Base-by-base conservation (phyloP, 192 early-diverging fungal genomes). In the Mortierella alpina region DNA sequence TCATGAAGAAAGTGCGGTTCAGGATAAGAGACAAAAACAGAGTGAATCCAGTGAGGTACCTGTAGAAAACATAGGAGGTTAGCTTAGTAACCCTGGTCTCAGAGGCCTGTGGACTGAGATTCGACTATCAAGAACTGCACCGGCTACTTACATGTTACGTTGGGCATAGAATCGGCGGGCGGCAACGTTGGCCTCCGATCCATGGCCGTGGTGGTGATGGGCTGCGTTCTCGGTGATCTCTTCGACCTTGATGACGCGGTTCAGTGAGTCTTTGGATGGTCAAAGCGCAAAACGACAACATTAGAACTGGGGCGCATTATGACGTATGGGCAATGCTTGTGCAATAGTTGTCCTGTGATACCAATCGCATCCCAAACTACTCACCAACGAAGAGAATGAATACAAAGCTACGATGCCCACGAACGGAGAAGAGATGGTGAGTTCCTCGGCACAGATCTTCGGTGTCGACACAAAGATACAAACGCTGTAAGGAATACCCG, bases 41-140 rank as follows among this genome's bases (percentile, higher is more conserved):
- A 3, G 86, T 88, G 54, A 89, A 89, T 40, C 88, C 88, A 59
- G 88, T 89, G 46, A 89, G 69, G 44, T 89, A 89, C 84, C 88
- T 89, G 69, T 23, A 31, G 20, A 20, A 17, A 18, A 71, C 44
- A 63, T 49, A 9, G 42, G 13, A 61, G n/a, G 14, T 52, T 2
- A 17, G 22, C 6, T 10, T 56, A 10, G 20, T 23, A 20, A 10
- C 15, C n/a, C n/a, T n/a, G n/a, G n/a, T 9, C 4, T 56, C 20
- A 0, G 20, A n/a, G 9, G 20, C 20, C 9, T 9, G 1, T 20
- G 22, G 9, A 2, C 22, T 56, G 15, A 14, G 9, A 18, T 18
- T 10, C 9, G 15, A 10, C 1, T 22, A 18, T 23, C 13, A 56
- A 14, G 1, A 10, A 61, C 1, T 17, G 1, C 9, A 13, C 14